These are phyloP conservation scores for Solanum tarapatanum DNA, from an alignment of 257 asterid species.

Conservation along the genomic window DNA sequence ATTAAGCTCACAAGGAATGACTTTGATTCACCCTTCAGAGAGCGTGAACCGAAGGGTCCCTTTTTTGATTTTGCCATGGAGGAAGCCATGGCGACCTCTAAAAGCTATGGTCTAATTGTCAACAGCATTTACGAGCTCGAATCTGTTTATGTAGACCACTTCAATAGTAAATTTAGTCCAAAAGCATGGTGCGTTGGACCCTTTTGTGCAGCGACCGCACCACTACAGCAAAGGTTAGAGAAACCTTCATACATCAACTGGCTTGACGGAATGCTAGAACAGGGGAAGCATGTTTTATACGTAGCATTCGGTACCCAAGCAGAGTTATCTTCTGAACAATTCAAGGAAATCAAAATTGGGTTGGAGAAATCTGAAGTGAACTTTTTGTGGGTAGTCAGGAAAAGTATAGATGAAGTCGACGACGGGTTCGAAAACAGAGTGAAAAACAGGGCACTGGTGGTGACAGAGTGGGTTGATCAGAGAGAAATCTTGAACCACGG, in stretches of 20 bases:
- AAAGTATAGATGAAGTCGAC: not conserved
- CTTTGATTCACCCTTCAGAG: slow-evolving; percentile 9
- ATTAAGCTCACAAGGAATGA: slow-evolving; percentile 20
- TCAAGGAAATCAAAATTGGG: slow-evolving; percentile 29
- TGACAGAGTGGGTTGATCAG: slow-evolving; percentile 4
- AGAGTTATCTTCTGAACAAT: slow-evolving; percentile 25
- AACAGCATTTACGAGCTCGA: slow-evolving; percentile 57
- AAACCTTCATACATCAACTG: not conserved
- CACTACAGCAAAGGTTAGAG: not conserved
- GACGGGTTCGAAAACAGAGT: slow-evolving; percentile 24
- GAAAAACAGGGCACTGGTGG: slow-evolving; percentile 32
- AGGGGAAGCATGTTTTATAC: slow-evolving; percentile 28
- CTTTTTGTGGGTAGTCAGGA: not conserved
- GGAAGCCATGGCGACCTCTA: not conserved
- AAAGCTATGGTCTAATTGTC: slow-evolving; percentile 36
- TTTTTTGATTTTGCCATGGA: slow-evolving; percentile 25
- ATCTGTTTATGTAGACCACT: slow-evolving; percentile 16
- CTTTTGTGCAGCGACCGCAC: slow-evolving; percentile 21
- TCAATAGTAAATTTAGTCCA: not conserved
- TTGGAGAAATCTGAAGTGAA: not conserved
- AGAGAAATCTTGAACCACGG: not conserved
- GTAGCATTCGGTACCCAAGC: slow-evolving; percentile 70
- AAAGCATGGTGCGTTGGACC: slow-evolving; percentile 48
- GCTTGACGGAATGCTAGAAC: not conserved
- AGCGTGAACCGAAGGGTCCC: slow-evolving; percentile 21